Evolutionary conservation across 768 basidiomycete species (phyloP), one percentile per base, ranked within the genome.

Genomic region (Mycena amicta): DNA sequence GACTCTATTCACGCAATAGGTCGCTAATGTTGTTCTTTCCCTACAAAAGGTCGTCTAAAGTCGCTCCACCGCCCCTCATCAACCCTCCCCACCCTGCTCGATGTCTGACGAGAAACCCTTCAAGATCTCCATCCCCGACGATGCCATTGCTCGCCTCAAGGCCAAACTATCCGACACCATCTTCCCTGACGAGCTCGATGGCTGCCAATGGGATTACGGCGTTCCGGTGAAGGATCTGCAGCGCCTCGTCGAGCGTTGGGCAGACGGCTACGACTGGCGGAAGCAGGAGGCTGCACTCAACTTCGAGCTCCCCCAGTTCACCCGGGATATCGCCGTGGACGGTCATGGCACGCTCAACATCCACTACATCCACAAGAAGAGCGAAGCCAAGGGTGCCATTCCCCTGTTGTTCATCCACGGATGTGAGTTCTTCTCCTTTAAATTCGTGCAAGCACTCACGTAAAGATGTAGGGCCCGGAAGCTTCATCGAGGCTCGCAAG

Each of bases 401-500:
- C 77, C 79, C 2, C 62, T 80, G 25, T 28, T 49, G 25, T 49
- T 49, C n/a, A 20, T 83, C 12, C 85, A 87, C 61, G 85, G 85
- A 25, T 87, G 84, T 75, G 55, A 58, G 75, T 70, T 45, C 13
- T 6, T 4, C 52, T 63, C 13, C 26, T 15, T 40, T 50, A 27
- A 25, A 25, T n/a, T 40, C 30, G 22, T 11, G 13, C 8, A 13
- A 22, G 25, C 22, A n/a, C 55, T 22, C 28, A 15, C 20, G 23
- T 52, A n/a, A 15, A 8, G 53, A n/a, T 56, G n/a, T 50, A 86
- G 86, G 84, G 85, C 86, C 85, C 0, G 85, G 86, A 29, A 74
- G 78, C 62, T 83, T 86, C 65, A 60, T 80, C 3, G 87, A 89
- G 71, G 81, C 79, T 8, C 68, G 73, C 53, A 88, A 87, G 71